phyloP scores from a whole-genome alignment of 225 moss, liverwort and hornwort genomes.

The Asterella californica region DNA sequence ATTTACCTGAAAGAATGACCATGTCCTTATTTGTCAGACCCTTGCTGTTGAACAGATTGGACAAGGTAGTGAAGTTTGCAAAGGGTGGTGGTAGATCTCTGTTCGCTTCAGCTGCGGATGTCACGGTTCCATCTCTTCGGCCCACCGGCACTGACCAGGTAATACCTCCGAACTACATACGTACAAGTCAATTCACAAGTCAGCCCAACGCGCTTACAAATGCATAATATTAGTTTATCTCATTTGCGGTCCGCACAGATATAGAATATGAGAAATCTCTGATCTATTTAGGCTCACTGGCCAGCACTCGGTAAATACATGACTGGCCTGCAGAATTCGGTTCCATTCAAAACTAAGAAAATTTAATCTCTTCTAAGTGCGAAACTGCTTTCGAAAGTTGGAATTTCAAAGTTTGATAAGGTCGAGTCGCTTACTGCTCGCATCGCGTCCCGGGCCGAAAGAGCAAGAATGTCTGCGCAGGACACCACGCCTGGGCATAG shows the following conservation, averaged over 20 bases:
- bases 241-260: too few relatives aligned
- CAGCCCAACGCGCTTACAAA: too few relatives aligned
- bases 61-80: conserved; percentile 24
- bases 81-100: conserved; percentile 34
- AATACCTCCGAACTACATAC: conserved; percentile 4
- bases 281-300: too few relatives aligned
- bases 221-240: too few relatives aligned
- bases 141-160: conserved; percentile 31
- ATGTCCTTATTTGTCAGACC: conserved; percentile 28
- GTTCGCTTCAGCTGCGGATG: conserved; percentile 33
- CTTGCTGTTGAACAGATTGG: conserved; percentile 28
- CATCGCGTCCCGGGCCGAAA: conserved; percentile 28
- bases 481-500: conserved; percentile 38
- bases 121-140: conserved; percentile 36
- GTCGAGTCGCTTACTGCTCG: not conserved
- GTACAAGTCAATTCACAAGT: not conserved
- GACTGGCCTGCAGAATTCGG: too few relatives aligned
- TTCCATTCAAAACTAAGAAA: too few relatives aligned
- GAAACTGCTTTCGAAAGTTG: too few relatives aligned
- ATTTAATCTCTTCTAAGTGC: too few relatives aligned
- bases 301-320: too few relatives aligned
- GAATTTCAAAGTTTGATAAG: too few relatives aligned
- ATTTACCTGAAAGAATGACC: conserved; percentile 42
- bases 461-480: conserved; percentile 40
- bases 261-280: too few relatives aligned